Conservation (phyloP, 2,329 filamentous ascomycete species). For the Pestalotiopsis sp. region DNA sequence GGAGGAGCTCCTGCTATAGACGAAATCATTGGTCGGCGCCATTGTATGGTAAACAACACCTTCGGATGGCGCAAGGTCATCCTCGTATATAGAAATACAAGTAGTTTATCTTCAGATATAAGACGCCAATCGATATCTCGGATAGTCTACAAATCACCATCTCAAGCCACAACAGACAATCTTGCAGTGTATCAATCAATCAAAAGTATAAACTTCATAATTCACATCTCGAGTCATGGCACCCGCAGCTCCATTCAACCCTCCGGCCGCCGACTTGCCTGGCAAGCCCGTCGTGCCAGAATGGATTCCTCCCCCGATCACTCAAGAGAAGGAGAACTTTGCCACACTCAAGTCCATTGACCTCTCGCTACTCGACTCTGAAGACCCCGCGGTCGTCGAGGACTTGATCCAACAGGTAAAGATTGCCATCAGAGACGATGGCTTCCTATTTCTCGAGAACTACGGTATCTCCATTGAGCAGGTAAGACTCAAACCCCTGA, state of each 20-base stretch:
- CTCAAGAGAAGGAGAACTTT: conserved; percentile 3
- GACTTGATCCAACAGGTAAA: conserved; percentile 1
- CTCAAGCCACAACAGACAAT: not conserved
- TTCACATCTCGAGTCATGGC: not conserved
- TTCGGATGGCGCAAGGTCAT: not conserved
- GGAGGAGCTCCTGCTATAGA: not conserved
- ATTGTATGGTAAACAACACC: not conserved
- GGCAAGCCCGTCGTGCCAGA: conserved; percentile 8
- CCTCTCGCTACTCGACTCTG: conserved; percentile 3
- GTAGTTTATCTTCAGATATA: not conserved
- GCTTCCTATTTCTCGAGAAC: conserved; percentile 8
- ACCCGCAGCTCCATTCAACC: conserved; percentile 6
- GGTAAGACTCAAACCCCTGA: not conserved
- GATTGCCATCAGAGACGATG: conserved; percentile 6
- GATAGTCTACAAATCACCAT: not conserved
- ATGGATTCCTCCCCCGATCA: conserved; percentile 3
- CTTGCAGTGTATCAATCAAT: not conserved
- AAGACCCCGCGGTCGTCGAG: not conserved
- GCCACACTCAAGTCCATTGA: conserved; percentile 4
- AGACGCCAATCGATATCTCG: not conserved
- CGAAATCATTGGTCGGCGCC: not conserved
- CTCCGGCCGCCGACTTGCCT: not conserved
- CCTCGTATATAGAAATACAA: not conserved
- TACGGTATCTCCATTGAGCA: conserved; percentile 6
- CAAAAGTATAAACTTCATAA: not conserved